Evolutionary conservation across 2,329 filamentous ascomycete species (phyloP).

Genomic region (Phoma sp.): DNA sequence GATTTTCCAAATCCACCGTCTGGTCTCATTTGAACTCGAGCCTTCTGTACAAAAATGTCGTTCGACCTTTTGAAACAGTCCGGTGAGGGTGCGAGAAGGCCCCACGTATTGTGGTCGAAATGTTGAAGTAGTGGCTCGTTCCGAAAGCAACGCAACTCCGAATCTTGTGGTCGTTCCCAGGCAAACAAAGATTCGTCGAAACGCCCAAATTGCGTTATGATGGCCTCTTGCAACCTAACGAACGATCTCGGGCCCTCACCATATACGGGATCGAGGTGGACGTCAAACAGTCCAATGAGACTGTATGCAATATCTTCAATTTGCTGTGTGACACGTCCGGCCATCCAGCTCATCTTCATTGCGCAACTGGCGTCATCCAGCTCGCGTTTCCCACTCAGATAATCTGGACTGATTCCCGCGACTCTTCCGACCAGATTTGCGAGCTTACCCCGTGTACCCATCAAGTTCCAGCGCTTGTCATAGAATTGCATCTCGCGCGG

Average conservation of each 20-base stretch:
- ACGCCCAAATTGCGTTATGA: slow-evolving; percentile 6
- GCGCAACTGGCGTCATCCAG: slow-evolving; percentile 5
- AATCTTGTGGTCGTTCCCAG: slow-evolving; percentile 9
- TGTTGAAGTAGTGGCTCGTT: neutral
- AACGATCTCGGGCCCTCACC: slow-evolving; percentile 24
- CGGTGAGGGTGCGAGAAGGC: slow-evolving; percentile 10
- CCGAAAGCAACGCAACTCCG: neutral
- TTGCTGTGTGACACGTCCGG: slow-evolving; percentile 19
- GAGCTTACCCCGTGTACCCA: slow-evolving; percentile 12
- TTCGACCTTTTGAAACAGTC: slow-evolving; percentile 5
- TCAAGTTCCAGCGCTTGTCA: slow-evolving; percentile 11
- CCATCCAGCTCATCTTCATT: slow-evolving; percentile 23
- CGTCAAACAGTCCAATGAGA: slow-evolving; percentile 27
- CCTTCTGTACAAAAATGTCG: neutral
- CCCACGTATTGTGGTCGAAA: slow-evolving; percentile 5
- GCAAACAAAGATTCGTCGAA: slow-evolving; percentile 18
- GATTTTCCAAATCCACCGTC: slow-evolving; percentile 10
- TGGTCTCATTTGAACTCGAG: slow-evolving; percentile 17
- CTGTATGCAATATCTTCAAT: slow-evolving; percentile 26
- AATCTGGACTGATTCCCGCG: slow-evolving; percentile 7
- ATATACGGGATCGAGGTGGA: slow-evolving; percentile 15
- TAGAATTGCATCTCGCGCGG: slow-evolving; percentile 17
- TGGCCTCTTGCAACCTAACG: slow-evolving; percentile 23
- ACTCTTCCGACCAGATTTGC: neutral
- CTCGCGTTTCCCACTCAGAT: neutral